phyloP scores from a whole-genome alignment of 2,329 filamentous ascomycete genomes.

The Trichoderma asperellum region DNA sequence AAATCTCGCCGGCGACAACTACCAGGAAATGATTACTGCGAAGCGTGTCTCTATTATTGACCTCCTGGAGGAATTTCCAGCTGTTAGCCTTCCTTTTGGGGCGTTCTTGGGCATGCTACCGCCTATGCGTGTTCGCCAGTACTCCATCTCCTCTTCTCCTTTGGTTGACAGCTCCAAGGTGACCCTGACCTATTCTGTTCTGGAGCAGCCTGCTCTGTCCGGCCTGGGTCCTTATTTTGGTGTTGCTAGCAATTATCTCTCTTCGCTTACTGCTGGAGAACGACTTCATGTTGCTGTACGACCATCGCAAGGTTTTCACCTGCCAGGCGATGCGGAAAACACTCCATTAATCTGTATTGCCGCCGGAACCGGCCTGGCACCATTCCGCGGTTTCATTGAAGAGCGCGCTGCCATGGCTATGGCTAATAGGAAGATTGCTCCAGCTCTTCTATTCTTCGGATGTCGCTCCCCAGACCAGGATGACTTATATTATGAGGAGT shows the following conservation, averaged over 20 bases:
- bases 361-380: constrained; percentile 61
- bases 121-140: constrained; percentile 77
- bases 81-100: constrained; percentile 64
- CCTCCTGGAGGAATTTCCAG: constrained; percentile 66
- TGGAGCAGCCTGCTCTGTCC: constrained; percentile 59
- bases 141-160: constrained; percentile 77
- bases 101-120: constrained; percentile 74
- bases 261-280: constrained; percentile 50
- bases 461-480: constrained; percentile 61
- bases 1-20: constrained; percentile 52
- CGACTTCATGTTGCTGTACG: constrained; percentile 55
- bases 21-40: constrained; percentile 51
- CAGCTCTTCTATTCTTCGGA: constrained; percentile 66
- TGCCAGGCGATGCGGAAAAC: constrained; percentile 50
- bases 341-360: constrained; percentile 57
- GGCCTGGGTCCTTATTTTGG: constrained; percentile 58
- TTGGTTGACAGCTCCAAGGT: constrained; percentile 59
- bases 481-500: constrained; percentile 62
- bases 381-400: constrained; percentile 66
- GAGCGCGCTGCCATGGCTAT: constrained; percentile 59
- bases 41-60: constrained; percentile 69
- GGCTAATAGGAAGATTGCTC: constrained; percentile 58
- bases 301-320: constrained; percentile 51
- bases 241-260: constrained; percentile 65
- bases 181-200: constrained; percentile 70